phyloP scores from a whole-genome alignment of 371 early-diverging fungal genomes.

The Mucor piriformis region DNA sequence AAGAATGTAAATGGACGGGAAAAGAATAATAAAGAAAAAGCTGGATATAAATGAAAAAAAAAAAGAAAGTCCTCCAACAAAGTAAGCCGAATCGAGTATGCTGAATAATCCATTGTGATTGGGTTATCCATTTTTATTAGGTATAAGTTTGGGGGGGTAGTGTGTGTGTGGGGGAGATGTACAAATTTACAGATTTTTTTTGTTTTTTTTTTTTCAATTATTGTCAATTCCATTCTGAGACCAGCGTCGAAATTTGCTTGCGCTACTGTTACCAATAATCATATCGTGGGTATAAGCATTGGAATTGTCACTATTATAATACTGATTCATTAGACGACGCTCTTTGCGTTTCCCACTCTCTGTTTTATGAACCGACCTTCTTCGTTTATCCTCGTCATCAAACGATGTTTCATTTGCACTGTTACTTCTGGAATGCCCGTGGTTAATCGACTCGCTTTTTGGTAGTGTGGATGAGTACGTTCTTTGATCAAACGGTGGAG shows the following conservation, averaged over 20 bases:
- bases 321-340: slow-evolving; percentile 13
- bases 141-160: not conserved
- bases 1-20: not conserved
- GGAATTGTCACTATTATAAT: slow-evolving; percentile 1
- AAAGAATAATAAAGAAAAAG: not conserved
- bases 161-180: not conserved
- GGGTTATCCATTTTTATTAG: not conserved
- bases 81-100: not conserved
- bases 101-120: not conserved
- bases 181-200: not conserved
- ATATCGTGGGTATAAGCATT: not conserved
- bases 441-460: not conserved
- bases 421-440: slow-evolving; percentile 1
- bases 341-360: slow-evolving; percentile 47
- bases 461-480: not conserved
- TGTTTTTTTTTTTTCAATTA: not conserved
- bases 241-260: not conserved
- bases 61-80: not conserved
- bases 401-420: slow-evolving; percentile 10
- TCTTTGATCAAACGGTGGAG: slow-evolving; percentile 16
- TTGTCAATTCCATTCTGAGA: not conserved
- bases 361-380: slow-evolving; percentile 36
- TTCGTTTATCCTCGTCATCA: slow-evolving; percentile 3
- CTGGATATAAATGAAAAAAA: not conserved
- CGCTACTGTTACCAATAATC: slow-evolving; percentile 8